Conservation (phyloP, 768 basidiomycete genomes). For the Pulveroboletus sp. region DNA sequence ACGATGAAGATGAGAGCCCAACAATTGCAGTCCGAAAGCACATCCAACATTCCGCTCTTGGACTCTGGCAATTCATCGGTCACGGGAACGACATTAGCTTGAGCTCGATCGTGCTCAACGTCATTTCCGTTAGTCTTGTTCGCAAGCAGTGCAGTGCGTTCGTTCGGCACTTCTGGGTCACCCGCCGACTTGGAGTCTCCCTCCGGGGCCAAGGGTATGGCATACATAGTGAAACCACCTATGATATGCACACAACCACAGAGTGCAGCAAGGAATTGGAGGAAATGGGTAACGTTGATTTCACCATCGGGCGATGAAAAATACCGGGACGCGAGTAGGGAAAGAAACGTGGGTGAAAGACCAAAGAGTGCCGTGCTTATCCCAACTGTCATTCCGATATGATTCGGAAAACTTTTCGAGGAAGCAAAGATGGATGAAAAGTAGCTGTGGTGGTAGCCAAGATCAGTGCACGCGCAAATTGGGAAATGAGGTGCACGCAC, state of each 20-base stretch:
- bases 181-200: not conserved
- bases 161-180: constrained; percentile 23
- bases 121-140: constrained; percentile 17
- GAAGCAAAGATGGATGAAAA: constrained; percentile 76
- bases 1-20: constrained; percentile 57
- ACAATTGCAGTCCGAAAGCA: constrained; percentile 55
- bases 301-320: constrained; percentile 49
- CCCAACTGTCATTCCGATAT: constrained; percentile 64
- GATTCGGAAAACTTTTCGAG: constrained; percentile 60
- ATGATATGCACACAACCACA: constrained; percentile 50
- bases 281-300: constrained; percentile 45
- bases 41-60: constrained; percentile 32
- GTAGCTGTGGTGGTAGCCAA: constrained; percentile 35
- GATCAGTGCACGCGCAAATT: not conserved
- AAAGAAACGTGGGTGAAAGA: constrained; percentile 74
- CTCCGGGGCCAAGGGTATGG: constrained; percentile 8
- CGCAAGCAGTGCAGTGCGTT: constrained; percentile 29
- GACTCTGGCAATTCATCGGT: constrained; percentile 15
- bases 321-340: constrained; percentile 54
- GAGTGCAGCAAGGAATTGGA: constrained; percentile 52
- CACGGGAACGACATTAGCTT: constrained; percentile 21
- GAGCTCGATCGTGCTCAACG: constrained; percentile 11
- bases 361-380: constrained; percentile 70
- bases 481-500: constrained; percentile 39
- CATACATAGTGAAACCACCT: constrained; percentile 44